Conservation (phyloP, 768 basidiomycete species). For the Porpolomopsis calyptriformis region DNA sequence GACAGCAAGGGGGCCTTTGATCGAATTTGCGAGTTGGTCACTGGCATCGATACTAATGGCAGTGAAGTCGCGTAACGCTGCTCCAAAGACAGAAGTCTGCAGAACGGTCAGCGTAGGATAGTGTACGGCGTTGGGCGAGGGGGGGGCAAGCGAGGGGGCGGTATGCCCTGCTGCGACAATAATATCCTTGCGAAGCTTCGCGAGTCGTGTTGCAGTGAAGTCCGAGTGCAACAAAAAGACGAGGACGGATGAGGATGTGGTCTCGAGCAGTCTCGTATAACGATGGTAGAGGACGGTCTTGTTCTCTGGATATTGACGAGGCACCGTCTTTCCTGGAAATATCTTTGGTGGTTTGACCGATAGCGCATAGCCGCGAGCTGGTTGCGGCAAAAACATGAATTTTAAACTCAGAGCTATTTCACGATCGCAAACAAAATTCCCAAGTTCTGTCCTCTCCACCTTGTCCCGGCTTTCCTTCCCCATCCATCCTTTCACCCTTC, state of each 20-base stretch:
- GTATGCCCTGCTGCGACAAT: slow-evolving; percentile 39
- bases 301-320: slow-evolving; percentile 66
- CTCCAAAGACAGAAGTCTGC: slow-evolving; percentile 71
- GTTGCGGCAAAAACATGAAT: not conserved
- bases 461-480: slow-evolving; percentile 54
- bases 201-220: slow-evolving; percentile 57
- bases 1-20: slow-evolving; percentile 53
- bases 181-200: slow-evolving; percentile 61
- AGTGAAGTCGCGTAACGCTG: slow-evolving; percentile 53
- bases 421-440: slow-evolving; percentile 67
- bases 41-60: slow-evolving; percentile 39
- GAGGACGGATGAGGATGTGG: slow-evolving; percentile 47
- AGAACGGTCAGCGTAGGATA: slow-evolving; percentile 57
- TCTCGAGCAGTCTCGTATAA: slow-evolving; percentile 62
- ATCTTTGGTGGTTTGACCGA: slow-evolving; percentile 42
- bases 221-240: slow-evolving; percentile 73
- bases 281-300: slow-evolving; percentile 76
- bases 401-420: not conserved
- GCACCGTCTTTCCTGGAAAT: slow-evolving; percentile 41
- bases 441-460: slow-evolving; percentile 78
- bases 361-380: slow-evolving; percentile 42
- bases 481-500: slow-evolving; percentile 67
- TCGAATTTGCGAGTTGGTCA: slow-evolving; percentile 42
- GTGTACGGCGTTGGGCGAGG: slow-evolving; percentile 15
- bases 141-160: slow-evolving; percentile 27